Percentiles rank a stretch among this genome's conserved stretches.
Evolutionary conservation across 805 yeast genomes (phyloP).

Genomic region (Myxozyma sirexii): DNA sequence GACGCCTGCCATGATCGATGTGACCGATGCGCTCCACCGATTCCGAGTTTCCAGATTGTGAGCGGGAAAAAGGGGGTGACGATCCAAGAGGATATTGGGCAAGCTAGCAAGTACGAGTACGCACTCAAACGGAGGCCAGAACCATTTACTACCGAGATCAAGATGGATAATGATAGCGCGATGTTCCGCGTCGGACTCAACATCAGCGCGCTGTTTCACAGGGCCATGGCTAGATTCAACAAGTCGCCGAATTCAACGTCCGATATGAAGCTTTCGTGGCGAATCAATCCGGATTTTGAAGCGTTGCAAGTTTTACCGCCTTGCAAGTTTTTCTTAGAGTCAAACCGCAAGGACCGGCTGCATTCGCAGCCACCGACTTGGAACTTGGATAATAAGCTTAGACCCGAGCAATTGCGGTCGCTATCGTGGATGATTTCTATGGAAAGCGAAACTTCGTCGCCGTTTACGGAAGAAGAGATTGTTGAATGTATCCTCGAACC

Average conservation of each 20-base stretch:
- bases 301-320: not conserved
- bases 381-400: not conserved
- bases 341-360: slow-evolving; percentile 6
- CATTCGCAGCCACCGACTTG: slow-evolving; percentile 14
- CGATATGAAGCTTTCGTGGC: not conserved
- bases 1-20: not conserved
- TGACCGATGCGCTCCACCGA: slow-evolving; percentile 11
- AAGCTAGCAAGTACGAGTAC: slow-evolving; percentile 15
- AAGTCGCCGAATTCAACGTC: not conserved
- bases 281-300: slow-evolving; percentile 10
- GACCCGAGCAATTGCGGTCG: slow-evolving; percentile 22
- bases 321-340: not conserved
- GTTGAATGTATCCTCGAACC: slow-evolving; percentile 14
- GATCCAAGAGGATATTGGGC: slow-evolving; percentile 13
- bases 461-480: slow-evolving; percentile 18
- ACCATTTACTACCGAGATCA: slow-evolving; percentile 9
- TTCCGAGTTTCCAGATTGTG: not conserved
- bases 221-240: slow-evolving; percentile 6
- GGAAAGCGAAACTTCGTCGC: slow-evolving; percentile 1
- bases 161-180: slow-evolving; percentile 5
- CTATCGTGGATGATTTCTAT: slow-evolving; percentile 17
- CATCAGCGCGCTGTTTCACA: slow-evolving; percentile 8
- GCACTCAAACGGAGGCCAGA: slow-evolving; percentile 14
- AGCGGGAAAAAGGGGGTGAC: not conserved
- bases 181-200: slow-evolving; percentile 15